Percentiles rank a stretch among this genome's conserved stretches.
These are phyloP conservation scores for Fragilariopsis cylindrus DNA, from an alignment of 108 stramenopile genomes.

Conservation along the genomic window DNA sequence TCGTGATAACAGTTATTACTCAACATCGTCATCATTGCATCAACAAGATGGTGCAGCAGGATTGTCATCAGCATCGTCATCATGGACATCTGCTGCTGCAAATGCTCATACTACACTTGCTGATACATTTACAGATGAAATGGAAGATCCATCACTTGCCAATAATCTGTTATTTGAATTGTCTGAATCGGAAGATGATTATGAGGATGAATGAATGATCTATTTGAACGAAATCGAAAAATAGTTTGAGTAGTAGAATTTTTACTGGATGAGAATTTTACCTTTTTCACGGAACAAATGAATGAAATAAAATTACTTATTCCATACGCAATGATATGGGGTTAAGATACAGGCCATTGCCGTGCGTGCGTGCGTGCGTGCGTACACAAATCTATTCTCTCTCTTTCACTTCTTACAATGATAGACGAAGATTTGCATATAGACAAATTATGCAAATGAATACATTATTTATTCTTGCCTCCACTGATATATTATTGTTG, in stretches of 20 bases:
- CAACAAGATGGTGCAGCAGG: background rate
- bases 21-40: background rate
- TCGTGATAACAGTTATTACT: background rate
- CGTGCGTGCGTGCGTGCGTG: no score
- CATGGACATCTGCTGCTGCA: background rate
- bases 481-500: no score
- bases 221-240: background rate
- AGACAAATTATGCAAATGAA: no score
- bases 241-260: background rate
- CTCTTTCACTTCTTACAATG: no score
- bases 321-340: no score
- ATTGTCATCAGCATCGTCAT: background rate
- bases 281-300: background rate
- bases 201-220: background rate
- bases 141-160: slow-evolving; percentile 29
- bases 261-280: background rate
- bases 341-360: no score
- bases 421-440: no score
- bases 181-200: slow-evolving; percentile 30
- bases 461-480: no score
- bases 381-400: no score
- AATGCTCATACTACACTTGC: background rate
- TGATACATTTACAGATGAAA: slow-evolving; percentile 6
- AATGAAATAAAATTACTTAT: background rate
- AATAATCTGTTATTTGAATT: slow-evolving; percentile 29